A percentile compares a stretch with the other conserved stretches of the same genome.
Conservation (phyloP, 352 stramenopile genomes). For the Elongisporangium senticosum region DNA sequence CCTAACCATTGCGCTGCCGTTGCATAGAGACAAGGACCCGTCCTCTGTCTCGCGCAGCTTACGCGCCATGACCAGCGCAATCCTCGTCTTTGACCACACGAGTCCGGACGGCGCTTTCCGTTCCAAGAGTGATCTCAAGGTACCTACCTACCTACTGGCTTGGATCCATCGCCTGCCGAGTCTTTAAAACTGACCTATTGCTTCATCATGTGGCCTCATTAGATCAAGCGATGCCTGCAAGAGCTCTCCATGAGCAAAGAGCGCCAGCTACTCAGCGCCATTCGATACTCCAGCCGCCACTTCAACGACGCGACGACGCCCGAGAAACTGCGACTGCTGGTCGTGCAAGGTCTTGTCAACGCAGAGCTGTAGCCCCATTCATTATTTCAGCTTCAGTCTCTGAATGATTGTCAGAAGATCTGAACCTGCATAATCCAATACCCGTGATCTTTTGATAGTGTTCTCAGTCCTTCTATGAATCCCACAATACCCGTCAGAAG, state of each 20-base stretch:
- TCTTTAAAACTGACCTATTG: neutral
- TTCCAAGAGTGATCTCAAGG: conserved; percentile 55
- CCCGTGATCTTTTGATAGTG: neutral
- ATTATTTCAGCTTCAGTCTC: too few relatives aligned
- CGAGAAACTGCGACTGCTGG: conserved; percentile 35
- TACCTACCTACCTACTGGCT: conserved; percentile 4
- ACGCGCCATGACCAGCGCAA: conserved; percentile 47
- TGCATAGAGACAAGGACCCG: conserved; percentile 27
- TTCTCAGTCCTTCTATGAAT: neutral
- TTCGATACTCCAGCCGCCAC: conserved; percentile 53
- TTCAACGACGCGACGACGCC: conserved; percentile 43
- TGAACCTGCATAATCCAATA: neutral
- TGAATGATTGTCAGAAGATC: too few relatives aligned
- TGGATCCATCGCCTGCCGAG: neutral
- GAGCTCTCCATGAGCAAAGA: conserved; percentile 36
- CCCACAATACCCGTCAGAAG: neutral
- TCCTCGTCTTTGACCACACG: conserved; percentile 57
- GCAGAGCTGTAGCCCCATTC: neutral
- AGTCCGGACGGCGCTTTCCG: conserved; percentile 35
- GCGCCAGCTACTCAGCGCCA: conserved; percentile 33
- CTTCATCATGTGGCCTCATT: neutral
- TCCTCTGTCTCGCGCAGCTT: conserved; percentile 37
- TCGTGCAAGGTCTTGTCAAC: conserved; percentile 9
- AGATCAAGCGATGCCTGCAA: conserved; percentile 62
- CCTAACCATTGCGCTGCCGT: neutral